phyloP scores from a whole-genome alignment of 768 basidiomycete genomes.

The Auricularia heimuer region DNA sequence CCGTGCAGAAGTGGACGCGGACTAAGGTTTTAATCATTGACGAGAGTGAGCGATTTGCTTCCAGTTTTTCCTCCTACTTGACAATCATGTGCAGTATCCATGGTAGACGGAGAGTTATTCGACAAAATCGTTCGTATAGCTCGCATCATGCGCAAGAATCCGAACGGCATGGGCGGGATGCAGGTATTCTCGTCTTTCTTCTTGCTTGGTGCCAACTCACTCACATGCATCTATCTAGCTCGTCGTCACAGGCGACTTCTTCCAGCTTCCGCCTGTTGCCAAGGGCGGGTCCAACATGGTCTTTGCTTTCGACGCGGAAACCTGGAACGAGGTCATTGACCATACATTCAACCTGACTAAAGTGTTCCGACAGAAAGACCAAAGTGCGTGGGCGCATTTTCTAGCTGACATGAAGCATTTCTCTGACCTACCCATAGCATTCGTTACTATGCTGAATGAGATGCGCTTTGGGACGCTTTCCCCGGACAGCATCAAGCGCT shows the following conservation, averaged over 20 bases:
- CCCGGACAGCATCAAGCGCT: constrained; percentile 52
- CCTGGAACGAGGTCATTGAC: constrained; percentile 65
- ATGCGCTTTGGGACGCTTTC: constrained; percentile 86
- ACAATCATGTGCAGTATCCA: constrained; percentile 58
- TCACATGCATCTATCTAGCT: constrained; percentile 34
- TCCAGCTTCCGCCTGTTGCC: constrained; percentile 89
- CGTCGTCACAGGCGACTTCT: constrained; percentile 94
- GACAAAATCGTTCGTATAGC: constrained; percentile 81
- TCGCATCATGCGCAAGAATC: constrained; percentile 46
- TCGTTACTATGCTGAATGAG: constrained; percentile 95
- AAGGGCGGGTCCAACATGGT: constrained; percentile 52
- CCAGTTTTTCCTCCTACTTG: background rate
- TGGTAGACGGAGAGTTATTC: constrained; percentile 90
- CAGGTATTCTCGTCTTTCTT: constrained; percentile 41
- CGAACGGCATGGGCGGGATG: constrained; percentile 82
- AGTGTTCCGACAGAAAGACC: constrained; percentile 91
- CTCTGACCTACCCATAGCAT: constrained; percentile 38
- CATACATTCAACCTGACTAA: constrained; percentile 88
- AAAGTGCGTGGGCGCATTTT: constrained; percentile 39
- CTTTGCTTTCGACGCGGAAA: constrained; percentile 85
- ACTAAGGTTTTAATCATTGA: constrained; percentile 60
- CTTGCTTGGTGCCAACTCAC: background rate
- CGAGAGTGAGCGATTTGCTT: constrained; percentile 25
- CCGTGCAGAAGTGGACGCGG: constrained; percentile 65
- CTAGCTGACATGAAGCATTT: background rate